These are phyloP conservation scores for Salvia splendens DNA, from an alignment of 257 asterid genomes.

Conservation along the genomic window DNA sequence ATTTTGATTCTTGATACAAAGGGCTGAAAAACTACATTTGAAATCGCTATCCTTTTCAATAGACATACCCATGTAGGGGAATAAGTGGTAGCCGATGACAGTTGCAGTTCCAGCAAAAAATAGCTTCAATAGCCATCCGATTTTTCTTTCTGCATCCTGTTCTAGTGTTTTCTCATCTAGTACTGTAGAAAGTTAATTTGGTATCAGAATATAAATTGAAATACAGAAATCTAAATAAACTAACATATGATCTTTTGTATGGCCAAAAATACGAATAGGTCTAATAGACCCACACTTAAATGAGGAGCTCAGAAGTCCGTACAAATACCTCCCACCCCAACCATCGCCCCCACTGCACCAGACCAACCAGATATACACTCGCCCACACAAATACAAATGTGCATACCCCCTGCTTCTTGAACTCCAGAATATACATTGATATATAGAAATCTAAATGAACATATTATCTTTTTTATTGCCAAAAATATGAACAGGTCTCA, in stretches of 20 bases:
- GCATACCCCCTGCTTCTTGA: too few relatives aligned
- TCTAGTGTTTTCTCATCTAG: constrained; percentile 69
- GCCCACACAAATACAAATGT: neutral
- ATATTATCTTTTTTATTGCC: too few relatives aligned
- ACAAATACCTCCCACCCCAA: constrained; percentile 10
- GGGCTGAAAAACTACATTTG: neutral
- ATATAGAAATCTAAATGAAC: too few relatives aligned
- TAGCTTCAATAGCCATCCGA: constrained; percentile 85
- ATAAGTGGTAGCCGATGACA: constrained; percentile 68
- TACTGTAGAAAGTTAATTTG: constrained; percentile 16
- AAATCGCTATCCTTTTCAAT: constrained; percentile 20
- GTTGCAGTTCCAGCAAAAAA: constrained; percentile 83
- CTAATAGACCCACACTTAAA: neutral
- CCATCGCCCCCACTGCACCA: neutral
- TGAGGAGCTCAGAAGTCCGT: constrained; percentile 2
- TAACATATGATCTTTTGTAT: constrained; percentile 1
- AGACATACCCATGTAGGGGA: constrained; percentile 83
- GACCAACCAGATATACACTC: neutral
- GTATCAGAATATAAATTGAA: constrained; percentile 13
- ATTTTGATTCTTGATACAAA: neutral
- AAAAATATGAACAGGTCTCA: too few relatives aligned
- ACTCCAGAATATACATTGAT: too few relatives aligned
- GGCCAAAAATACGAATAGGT: constrained; percentile 7
- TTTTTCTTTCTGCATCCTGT: constrained; percentile 88
- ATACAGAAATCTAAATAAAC: constrained; percentile 6